phyloP scores from a whole-genome alignment of 495 filamentous ascomycete species.

The Penicillium fimorum region DNA sequence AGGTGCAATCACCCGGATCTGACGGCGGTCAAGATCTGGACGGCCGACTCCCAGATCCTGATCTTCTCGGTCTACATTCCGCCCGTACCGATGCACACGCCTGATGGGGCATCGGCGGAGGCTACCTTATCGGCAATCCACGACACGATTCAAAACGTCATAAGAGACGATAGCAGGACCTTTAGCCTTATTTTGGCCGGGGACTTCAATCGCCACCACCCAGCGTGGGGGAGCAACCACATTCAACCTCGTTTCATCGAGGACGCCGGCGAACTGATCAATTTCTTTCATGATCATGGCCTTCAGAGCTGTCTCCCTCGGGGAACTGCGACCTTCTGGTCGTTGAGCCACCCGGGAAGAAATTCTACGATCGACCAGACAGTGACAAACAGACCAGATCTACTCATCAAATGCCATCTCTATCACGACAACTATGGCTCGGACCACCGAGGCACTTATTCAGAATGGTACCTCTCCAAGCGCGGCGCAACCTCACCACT shows the following conservation, averaged over 20 bases:
- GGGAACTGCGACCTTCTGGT: constrained; percentile 15
- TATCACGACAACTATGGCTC: constrained; percentile 25
- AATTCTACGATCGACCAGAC: constrained; percentile 16
- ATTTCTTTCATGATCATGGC: constrained; percentile 18
- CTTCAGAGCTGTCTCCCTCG: constrained; percentile 10
- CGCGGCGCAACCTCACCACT: constrained; percentile 4
- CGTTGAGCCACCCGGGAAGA: constrained; percentile 19
- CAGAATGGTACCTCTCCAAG: constrained; percentile 24
- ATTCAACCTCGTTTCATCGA: constrained; percentile 16
- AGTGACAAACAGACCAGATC: constrained; percentile 8
- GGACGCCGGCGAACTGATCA: constrained; percentile 21
- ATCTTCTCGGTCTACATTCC: too few relatives aligned
- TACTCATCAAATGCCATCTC: constrained; percentile 22
- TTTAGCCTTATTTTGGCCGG: constrained; percentile 13
- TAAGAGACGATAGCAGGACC: too few relatives aligned
- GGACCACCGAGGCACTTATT: constrained; percentile 20
- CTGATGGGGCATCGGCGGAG: too few relatives aligned
- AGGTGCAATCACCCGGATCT: too few relatives aligned
- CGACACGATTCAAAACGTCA: too few relatives aligned
- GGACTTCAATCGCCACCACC: constrained; percentile 16
- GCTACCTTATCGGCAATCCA: too few relatives aligned
- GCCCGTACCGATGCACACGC: too few relatives aligned
- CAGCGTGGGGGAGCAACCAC: constrained; percentile 4
- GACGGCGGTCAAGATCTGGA: too few relatives aligned
- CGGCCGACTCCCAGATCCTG: too few relatives aligned